These are phyloP conservation scores for Effrenium voratum DNA, from an alignment of 73 alveolate species.

Conservation along the genomic window DNA sequence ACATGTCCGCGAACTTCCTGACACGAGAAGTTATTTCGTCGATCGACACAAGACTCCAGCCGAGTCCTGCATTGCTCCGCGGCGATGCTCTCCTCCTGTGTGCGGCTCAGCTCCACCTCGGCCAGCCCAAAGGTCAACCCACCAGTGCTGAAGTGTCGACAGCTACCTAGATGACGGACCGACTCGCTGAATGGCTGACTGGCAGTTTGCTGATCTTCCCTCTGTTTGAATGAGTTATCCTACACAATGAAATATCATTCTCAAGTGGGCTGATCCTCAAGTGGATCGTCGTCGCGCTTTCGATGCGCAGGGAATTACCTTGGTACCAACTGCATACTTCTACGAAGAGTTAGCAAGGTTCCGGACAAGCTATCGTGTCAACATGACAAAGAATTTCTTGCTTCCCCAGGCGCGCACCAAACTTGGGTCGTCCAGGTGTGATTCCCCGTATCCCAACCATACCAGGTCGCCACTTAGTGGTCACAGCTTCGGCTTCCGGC, in stretches of 20 bases:
- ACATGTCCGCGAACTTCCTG: slow-evolving; percentile 90
- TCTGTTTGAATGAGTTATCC: too few relatives aligned
- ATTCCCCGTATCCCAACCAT: not conserved
- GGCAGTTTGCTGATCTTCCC: too few relatives aligned
- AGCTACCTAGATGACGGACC: too few relatives aligned
- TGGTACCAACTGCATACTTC: too few relatives aligned
- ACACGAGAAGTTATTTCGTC: not conserved
- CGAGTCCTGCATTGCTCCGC: slow-evolving; percentile 62
- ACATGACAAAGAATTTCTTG: not conserved
- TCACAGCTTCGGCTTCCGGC: not conserved
- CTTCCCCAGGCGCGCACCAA: too few relatives aligned
- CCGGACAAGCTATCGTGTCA: not conserved
- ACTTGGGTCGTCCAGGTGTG: too few relatives aligned
- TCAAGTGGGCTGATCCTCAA: too few relatives aligned
- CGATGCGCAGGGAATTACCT: too few relatives aligned
- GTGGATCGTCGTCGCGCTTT: too few relatives aligned
- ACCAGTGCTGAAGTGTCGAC: not conserved
- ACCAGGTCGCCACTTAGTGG: not conserved
- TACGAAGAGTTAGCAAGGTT: too few relatives aligned
- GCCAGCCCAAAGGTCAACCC: not conserved
- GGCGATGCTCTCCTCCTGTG: slow-evolving; percentile 47
- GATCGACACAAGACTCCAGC: not conserved
- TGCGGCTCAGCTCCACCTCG: slow-evolving; percentile 71
- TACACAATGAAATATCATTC: too few relatives aligned
- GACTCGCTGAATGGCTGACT: too few relatives aligned